phyloP scores from a whole-genome alignment of 2,329 filamentous ascomycete species.

The Colletotrichum neosansevieriae region DNA sequence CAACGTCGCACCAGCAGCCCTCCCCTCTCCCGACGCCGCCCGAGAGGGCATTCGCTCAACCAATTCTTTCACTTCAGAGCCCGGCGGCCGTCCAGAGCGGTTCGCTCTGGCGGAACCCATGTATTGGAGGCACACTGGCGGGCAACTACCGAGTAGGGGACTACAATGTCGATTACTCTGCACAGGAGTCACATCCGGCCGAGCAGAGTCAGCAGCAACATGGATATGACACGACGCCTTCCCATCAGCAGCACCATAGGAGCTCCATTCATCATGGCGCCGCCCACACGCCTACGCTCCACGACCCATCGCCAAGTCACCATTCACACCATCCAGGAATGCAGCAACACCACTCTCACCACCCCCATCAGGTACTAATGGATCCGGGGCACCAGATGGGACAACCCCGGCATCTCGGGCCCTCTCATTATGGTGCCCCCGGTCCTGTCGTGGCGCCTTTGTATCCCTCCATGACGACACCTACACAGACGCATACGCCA shows the following conservation, averaged over 20 bases:
- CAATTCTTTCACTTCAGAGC: conserved; percentile 71
- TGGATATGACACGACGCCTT: conserved; percentile 64
- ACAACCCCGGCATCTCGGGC: conserved; percentile 62
- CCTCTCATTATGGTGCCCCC: conserved; percentile 64
- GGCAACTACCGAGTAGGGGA: conserved; percentile 79
- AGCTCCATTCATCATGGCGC: conserved; percentile 62
- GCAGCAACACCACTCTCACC: conserved; percentile 60
- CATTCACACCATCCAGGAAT: conserved; percentile 56
- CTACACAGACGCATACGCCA: conserved; percentile 50
- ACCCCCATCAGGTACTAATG: conserved; percentile 67
- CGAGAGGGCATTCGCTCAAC: conserved; percentile 64
- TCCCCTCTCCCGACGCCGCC: conserved; percentile 56
- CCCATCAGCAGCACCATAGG: conserved; percentile 57
- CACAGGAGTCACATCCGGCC: conserved; percentile 74
- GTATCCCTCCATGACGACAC: conserved; percentile 63
- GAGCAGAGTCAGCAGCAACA: conserved; percentile 74
- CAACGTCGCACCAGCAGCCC: conserved; percentile 40
- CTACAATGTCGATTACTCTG: conserved; percentile 81
- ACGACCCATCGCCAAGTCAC: conserved; percentile 56
- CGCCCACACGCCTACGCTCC: conserved; percentile 56
- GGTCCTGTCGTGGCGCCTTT: conserved; percentile 64
- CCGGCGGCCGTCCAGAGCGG: conserved; percentile 79
- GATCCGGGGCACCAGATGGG: conserved; percentile 65
- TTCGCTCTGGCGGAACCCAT: conserved; percentile 83
- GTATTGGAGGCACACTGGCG: conserved; percentile 78